Conservation (phyloP, 441 rosid species). For the Viola pubescens region DNA sequence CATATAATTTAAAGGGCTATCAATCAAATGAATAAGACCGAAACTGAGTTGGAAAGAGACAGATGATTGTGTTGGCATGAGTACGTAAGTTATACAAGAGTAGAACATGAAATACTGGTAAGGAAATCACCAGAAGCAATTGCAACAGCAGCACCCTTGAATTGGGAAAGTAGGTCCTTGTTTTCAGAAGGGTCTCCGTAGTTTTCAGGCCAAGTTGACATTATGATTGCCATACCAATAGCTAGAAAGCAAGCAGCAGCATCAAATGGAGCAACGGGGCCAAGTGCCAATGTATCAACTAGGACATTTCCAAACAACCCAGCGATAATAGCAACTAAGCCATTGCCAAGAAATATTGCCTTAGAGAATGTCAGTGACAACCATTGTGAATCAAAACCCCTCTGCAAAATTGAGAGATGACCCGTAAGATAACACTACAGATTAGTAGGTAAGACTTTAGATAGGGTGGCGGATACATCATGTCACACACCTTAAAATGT, state of each 20-base stretch:
- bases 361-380: constrained; percentile 86
- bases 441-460: no score
- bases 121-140: constrained; percentile 73
- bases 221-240: constrained; percentile 81
- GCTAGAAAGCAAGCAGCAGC: constrained; percentile 97
- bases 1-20: no score
- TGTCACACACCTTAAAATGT: background rate
- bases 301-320: constrained; percentile 92
- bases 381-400: constrained; percentile 95
- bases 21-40: no score
- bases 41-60: no score
- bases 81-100: background rate
- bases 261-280: constrained; percentile 97
- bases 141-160: constrained; percentile 84
- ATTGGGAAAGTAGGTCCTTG: constrained; percentile 85
- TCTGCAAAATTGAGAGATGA: constrained; percentile 32
- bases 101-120: background rate
- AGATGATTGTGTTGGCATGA: background rate
- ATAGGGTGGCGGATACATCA: background rate
- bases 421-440: background rate
- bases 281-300: constrained; percentile 67
- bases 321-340: constrained; percentile 84
- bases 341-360: constrained; percentile 96
- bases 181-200: constrained; percentile 85
- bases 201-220: constrained; percentile 87